Evolutionary conservation across 176 grass and related monocot genomes (phyloP), one percentile per base, ranked within the genome.

Genomic region (Typha latifolia): DNA sequence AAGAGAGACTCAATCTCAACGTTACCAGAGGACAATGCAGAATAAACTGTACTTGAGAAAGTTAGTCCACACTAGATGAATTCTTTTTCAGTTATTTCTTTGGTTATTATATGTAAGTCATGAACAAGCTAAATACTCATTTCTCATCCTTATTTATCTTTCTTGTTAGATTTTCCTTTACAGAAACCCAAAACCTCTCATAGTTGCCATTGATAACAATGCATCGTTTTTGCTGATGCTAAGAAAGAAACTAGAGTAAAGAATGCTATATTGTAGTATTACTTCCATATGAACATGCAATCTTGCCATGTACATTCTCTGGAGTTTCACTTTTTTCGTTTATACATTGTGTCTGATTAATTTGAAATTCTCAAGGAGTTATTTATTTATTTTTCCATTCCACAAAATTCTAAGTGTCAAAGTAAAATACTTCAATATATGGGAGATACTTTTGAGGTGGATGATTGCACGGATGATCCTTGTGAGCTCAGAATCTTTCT

Each of bases 1-100:
- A 49, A 72, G 23, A 86, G 94, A 75, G 81, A 92, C 26, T 82
- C 77, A 61, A 85, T 97, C 67, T 84, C 75, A 63, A 73, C 26
- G 23, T 15, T 89, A 62, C 83, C 82, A 2, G 62, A 89, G 4
- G 82, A 86, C 73, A 75, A 79, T 61, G 72, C 22, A 74, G 16
- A 53, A 79, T 57, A 57, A 57, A 57, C 4, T 20, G 15, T 10
- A 57, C n/a, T 57, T 15, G 8, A 20, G n/a, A 18, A 53, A 15
- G 51, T 6, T 4, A 53, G 52, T 14, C 5, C 52, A 15, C 15
- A 21, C 2, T 20, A 21, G 15, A 57, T 2, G 8, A 57, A 4
- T 14, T 18, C 1, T 8, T 57, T 57, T 57, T 57, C 52, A 5
- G 34, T 37, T 37, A 37, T 37, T 37, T 37, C 34, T 37, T 37